Percentiles rank a stretch among this genome's conserved stretches.
Conservation (phyloP, 2,329 filamentous ascomycete genomes). For the Penicillium sp. region DNA sequence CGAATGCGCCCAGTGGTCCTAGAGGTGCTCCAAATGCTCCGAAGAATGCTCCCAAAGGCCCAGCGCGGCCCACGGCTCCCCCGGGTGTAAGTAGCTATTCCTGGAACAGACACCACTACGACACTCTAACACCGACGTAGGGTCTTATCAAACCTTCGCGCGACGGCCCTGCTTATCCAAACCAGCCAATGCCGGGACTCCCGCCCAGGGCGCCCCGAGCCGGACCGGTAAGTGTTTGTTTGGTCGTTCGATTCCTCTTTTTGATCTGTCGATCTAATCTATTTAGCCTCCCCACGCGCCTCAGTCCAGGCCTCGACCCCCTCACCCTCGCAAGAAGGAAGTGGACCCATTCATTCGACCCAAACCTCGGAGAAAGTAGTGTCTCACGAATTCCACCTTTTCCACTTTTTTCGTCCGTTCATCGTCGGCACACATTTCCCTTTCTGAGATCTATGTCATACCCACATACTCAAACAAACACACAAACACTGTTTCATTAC, state of each 20-base stretch:
- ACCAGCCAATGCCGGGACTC: conserved; percentile 14
- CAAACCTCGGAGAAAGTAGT: conserved; percentile 31
- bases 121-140: conserved; percentile 27
- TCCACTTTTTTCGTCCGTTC: neutral
- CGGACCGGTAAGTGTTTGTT: conserved; percentile 20
- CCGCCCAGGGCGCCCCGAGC: conserved; percentile 13
- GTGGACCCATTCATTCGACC: conserved; percentile 42
- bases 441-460: neutral
- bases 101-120: conserved; percentile 11
- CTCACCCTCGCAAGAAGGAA: conserved; percentile 36
- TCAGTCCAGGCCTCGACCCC: conserved; percentile 22
- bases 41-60: neutral
- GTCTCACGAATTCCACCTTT: neutral
- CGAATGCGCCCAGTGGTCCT: neutral
- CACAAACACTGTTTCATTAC: neutral
- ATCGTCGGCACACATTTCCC: neutral
- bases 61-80: conserved; percentile 14
- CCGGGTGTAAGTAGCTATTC: conserved; percentile 14
- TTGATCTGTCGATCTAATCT: conserved; percentile 5
- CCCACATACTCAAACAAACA: neutral
- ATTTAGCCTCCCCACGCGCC: conserved; percentile 16
- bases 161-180: conserved; percentile 30
- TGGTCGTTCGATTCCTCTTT: neutral
- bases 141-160: conserved; percentile 41
- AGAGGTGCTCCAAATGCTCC: neutral